Conservation (phyloP, 164 flowering plant genomes). For the Liquidambar formosana region DNA sequence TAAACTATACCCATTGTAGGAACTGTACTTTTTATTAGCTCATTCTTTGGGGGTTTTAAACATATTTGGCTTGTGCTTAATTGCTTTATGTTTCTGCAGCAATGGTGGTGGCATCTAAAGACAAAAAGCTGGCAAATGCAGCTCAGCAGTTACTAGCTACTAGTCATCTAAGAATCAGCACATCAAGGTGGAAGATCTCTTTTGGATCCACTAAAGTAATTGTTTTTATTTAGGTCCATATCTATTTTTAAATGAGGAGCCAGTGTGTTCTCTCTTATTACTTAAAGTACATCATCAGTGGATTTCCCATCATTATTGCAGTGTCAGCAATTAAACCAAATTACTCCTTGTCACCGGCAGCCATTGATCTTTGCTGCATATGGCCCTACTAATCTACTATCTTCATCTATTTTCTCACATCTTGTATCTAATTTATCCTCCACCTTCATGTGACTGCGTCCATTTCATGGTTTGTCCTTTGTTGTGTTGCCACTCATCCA, state of each 20-base stretch:
- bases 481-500: neutral
- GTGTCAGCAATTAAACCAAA: no score
- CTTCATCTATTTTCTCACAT: neutral
- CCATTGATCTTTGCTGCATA: neutral
- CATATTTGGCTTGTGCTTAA: slow-evolving; percentile 10
- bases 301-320: no score
- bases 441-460: neutral
- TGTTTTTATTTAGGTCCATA: neutral
- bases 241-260: neutral
- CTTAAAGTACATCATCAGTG: no score
- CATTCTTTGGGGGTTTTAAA: neutral
- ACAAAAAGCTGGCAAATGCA: slow-evolving; percentile 77
- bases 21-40: neutral
- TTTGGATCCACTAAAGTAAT: neutral
- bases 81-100: slow-evolving; percentile 46
- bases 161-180: slow-evolving; percentile 74
- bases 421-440: neutral
- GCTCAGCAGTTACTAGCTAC: slow-evolving; percentile 92
- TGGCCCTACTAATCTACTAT: neutral
- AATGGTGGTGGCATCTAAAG: slow-evolving; percentile 96
- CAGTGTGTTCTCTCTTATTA: neutral
- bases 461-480: neutral
- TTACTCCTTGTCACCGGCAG: no score
- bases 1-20: neutral
- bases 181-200: slow-evolving; percentile 61